Percentiles rank a stretch among this genome's conserved stretches.
Evolutionary conservation across 2,329 filamentous ascomycete species (phyloP).

Genomic region (Aureobasidium sp.): DNA sequence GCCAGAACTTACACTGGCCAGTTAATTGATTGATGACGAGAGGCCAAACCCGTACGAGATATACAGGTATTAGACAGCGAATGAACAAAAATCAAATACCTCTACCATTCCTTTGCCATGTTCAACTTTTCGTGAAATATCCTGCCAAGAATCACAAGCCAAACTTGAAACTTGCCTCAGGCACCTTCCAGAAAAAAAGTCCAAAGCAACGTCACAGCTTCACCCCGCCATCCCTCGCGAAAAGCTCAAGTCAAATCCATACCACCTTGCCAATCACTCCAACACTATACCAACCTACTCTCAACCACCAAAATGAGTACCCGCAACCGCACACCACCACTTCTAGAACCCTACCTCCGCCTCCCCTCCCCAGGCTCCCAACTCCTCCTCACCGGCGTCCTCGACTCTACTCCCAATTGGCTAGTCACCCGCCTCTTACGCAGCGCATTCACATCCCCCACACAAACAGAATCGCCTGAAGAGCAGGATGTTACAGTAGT

Average conservation of each 20-base stretch:
- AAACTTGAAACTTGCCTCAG: slow-evolving; percentile 1
- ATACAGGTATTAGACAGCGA: no score
- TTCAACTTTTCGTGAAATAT: not conserved
- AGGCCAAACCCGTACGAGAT: no score
- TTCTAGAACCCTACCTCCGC: slow-evolving; percentile 55
- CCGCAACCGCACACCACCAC: slow-evolving; percentile 43
- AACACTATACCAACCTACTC: not conserved
- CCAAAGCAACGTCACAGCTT: not conserved
- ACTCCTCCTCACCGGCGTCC: slow-evolving; percentile 58
- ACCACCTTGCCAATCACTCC: not conserved
- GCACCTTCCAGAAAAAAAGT: not conserved
- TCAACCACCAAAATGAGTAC: not conserved
- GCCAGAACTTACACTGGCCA: no score
- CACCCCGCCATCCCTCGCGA: no score
- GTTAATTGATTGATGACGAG: no score
- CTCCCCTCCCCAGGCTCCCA: slow-evolving; percentile 52
- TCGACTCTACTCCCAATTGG: slow-evolving; percentile 46
- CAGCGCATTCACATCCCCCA: slow-evolving; percentile 30
- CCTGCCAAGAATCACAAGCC: slow-evolving; percentile 11
- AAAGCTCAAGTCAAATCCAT: no score
- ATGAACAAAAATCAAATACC: not conserved
- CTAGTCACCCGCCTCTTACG: slow-evolving; percentile 44
- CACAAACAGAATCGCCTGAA: slow-evolving; percentile 16
- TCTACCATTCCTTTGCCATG: no score
- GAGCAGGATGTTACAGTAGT: slow-evolving; percentile 43